A percentile compares a stretch with the other conserved stretches of the same genome.
Evolutionary conservation across 306 rosid species (phyloP).

Genomic region (Senna siamea): DNA sequence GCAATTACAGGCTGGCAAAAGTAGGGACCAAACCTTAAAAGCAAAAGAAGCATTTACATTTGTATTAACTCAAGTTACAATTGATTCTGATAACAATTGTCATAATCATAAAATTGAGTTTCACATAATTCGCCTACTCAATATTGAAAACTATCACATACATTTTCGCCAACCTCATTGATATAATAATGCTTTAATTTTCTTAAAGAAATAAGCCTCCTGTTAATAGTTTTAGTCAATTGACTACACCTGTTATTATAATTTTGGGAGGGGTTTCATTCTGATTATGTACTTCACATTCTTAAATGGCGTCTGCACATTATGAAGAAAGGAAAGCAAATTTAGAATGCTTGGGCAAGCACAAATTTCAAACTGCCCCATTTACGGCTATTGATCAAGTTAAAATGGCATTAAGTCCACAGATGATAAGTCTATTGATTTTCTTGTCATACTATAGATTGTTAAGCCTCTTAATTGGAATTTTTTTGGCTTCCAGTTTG

Average conservation of each 20-base stretch:
- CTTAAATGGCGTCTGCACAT: background rate
- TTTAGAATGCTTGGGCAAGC: background rate
- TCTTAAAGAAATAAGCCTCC: background rate
- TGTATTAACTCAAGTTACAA: background rate
- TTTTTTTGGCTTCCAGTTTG: background rate
- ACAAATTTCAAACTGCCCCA: background rate
- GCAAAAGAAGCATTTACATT: conserved; percentile 25
- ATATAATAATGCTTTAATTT: conserved; percentile 5
- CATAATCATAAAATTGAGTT: background rate
- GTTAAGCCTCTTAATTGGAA: background rate
- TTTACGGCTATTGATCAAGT: too few relatives aligned
- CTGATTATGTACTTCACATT: background rate
- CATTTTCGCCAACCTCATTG: background rate
- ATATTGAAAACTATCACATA: background rate
- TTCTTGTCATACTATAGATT: background rate
- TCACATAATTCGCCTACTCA: background rate
- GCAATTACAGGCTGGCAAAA: conserved; percentile 97
- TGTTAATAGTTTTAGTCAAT: background rate
- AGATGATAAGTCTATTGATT: background rate
- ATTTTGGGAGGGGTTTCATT: background rate
- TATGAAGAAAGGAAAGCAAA: background rate
- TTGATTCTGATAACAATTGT: background rate
- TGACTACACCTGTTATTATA: background rate
- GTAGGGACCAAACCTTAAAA: conserved; percentile 89
- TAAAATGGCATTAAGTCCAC: background rate